Evolutionary conservation across 2,329 filamentous ascomycete species (phyloP).

Genomic region (Fusarium decemcellulare): DNA sequence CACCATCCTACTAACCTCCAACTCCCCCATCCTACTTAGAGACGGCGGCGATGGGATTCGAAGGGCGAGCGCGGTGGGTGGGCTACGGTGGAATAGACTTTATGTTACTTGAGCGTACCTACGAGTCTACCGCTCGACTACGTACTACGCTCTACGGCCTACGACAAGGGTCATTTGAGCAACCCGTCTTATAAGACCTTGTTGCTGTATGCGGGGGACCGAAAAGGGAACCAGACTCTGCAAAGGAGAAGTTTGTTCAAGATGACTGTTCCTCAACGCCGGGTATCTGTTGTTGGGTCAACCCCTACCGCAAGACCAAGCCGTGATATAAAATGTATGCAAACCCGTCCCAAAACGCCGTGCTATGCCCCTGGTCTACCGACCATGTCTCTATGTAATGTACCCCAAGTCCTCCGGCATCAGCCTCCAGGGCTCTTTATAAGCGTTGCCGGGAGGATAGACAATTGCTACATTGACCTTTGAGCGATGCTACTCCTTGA

Average conservation of each 20-base stretch:
- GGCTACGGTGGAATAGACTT: not conserved
- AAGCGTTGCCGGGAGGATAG: no score
- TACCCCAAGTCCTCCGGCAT: not conserved
- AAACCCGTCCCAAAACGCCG: constrained; percentile 33
- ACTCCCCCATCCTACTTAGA: not conserved
- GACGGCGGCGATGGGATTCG: not conserved
- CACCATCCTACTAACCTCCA: no score
- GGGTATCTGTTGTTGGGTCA: constrained; percentile 33
- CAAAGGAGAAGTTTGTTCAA: not conserved
- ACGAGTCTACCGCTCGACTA: not conserved
- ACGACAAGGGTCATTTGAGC: not conserved
- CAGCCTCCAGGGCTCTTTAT: not conserved
- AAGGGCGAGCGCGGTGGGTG: not conserved
- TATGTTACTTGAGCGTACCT: no score
- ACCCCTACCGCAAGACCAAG: constrained; percentile 1
- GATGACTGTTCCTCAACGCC: constrained; percentile 21
- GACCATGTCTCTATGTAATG: not conserved
- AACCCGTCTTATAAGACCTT: not conserved
- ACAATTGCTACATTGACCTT: not conserved
- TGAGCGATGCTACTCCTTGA: constrained; percentile 65
- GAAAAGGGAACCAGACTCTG: not conserved
- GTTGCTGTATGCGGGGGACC: not conserved
- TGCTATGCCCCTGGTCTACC: constrained; percentile 13
- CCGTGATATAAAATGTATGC: not conserved
- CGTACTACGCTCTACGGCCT: not conserved